Base-by-base conservation (phyloP, 306 rosid species). In the Aeschynomene evenia region DNA sequence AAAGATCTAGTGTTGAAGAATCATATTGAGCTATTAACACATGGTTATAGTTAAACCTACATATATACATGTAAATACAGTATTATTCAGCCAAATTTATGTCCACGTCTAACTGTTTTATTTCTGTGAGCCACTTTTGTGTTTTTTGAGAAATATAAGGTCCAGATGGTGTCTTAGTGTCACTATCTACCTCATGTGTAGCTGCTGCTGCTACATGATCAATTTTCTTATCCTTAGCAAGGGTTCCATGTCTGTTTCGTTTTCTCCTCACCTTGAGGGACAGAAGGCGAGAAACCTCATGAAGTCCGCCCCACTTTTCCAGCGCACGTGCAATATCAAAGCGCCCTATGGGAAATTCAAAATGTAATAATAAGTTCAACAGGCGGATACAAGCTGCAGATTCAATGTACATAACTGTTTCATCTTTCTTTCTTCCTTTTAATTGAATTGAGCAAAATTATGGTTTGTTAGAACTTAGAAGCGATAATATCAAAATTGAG, bases 301-400 rank as follows among this genome's bases (percentile, higher is more conserved):
- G 91, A 24, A 94, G 89, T 20, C 99, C 99, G 0, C 99, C 99
- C 99, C 97, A 91, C 66, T 88, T 94, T 75, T 94, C 99, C 57
- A 94, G 49, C 1, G 97, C 95, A 1, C 89, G 99, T 0, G 99
- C 97, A 31, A 94, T 94, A 76, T 94, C 96, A 20, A 79, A 88
- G 39, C 91, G 92, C 16, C 97, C 99, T 91, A 79, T 15, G 45
- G 50, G 42, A 81, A 79, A 55, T 68, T 67, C 12, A 64, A 21
- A 2, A 46, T 14, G 31, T n/a, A 33, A 7, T 6, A n/a, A 20
- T 43, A 52, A 48, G 33, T 66, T 70, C 19, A 69, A 64, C 51
- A 58, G 39, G 70, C 40, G 56, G 15, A 16, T 22, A 50, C n/a
- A 66, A 50, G 43, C 5, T 13, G 31, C 39, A 67, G 24, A 26